phyloP scores from a whole-genome alignment of 768 basidiomycete species.

The Trametes cingulata region DNA sequence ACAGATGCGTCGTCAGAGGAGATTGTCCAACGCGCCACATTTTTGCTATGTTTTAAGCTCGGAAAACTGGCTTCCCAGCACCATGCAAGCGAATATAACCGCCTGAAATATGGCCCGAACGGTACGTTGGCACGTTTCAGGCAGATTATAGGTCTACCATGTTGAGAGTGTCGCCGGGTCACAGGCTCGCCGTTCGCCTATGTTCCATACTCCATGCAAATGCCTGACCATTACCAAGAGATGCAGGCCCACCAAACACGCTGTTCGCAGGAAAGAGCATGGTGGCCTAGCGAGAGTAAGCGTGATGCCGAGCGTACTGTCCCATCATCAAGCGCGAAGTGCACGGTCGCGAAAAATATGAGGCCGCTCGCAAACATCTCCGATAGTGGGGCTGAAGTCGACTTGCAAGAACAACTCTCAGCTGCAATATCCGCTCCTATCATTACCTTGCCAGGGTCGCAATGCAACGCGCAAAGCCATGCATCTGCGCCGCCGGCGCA shows the following conservation, averaged over 20 bases:
- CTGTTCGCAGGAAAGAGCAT: constrained; percentile 40
- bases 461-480: not conserved
- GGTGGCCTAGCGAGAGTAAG: constrained; percentile 42
- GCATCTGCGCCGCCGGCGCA: constrained; percentile 8
- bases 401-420: constrained; percentile 50
- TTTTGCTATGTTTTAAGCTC: constrained; percentile 38
- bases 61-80: constrained; percentile 70
- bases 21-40: not conserved
- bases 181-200: constrained; percentile 61
- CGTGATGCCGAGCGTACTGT: not conserved
- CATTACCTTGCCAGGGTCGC: constrained; percentile 6
- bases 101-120: constrained; percentile 59
- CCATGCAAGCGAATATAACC: constrained; percentile 70
- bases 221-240: constrained; percentile 57
- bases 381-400: constrained; percentile 24
- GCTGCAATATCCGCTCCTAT: constrained; percentile 54
- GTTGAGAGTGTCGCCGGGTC: not conserved
- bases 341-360: not conserved
- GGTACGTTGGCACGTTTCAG: constrained; percentile 30
- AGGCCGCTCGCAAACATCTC: not conserved
- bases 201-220: constrained; percentile 60
- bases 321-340: not conserved
- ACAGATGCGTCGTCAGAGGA: not conserved
- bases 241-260: constrained; percentile 53
- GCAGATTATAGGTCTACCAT: no score